These are phyloP conservation scores for Pseudocercospora crystallina DNA, from an alignment of 2,329 filamentous ascomycete species.

Conservation along the genomic window DNA sequence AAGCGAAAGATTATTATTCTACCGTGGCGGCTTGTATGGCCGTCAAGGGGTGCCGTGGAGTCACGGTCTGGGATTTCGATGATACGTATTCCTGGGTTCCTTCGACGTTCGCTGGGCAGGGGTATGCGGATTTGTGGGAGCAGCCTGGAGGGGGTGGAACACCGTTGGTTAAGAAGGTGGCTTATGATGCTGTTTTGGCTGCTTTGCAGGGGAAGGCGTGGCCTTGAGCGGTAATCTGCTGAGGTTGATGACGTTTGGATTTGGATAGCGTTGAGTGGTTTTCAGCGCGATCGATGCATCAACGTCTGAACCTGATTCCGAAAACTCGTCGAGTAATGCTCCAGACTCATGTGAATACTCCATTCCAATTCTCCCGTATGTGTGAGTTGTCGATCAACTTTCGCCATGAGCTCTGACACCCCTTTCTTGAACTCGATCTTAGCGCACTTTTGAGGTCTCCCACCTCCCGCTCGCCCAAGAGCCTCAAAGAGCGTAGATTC, in stretches of 20 bases:
- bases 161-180: constrained; percentile 48
- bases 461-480: background rate
- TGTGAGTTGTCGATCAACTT: constrained; percentile 11
- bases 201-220: background rate
- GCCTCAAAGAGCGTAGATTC: background rate
- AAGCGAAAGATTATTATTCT: constrained; percentile 50
- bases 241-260: no score
- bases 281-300: constrained; percentile 1
- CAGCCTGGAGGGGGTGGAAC: constrained; percentile 18
- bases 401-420: constrained; percentile 13
- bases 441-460: constrained; percentile 1
- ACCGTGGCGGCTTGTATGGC: constrained; percentile 37
- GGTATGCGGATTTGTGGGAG: constrained; percentile 46
- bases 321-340: constrained; percentile 18
- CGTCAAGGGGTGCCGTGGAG: constrained; percentile 38
- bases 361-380: constrained; percentile 18
- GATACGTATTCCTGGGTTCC: constrained; percentile 46
- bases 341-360: constrained; percentile 16
- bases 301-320: constrained; percentile 6
- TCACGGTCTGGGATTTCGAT: constrained; percentile 54
- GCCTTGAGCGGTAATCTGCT: no score
- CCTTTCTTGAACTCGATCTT: constrained; percentile 22
- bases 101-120: constrained; percentile 35
- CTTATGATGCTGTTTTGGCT: constrained; percentile 27
- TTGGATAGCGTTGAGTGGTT: no score